Base-by-base conservation (phyloP, 2,329 filamentous ascomycete genomes). In the Aspergillus texensis region DNA sequence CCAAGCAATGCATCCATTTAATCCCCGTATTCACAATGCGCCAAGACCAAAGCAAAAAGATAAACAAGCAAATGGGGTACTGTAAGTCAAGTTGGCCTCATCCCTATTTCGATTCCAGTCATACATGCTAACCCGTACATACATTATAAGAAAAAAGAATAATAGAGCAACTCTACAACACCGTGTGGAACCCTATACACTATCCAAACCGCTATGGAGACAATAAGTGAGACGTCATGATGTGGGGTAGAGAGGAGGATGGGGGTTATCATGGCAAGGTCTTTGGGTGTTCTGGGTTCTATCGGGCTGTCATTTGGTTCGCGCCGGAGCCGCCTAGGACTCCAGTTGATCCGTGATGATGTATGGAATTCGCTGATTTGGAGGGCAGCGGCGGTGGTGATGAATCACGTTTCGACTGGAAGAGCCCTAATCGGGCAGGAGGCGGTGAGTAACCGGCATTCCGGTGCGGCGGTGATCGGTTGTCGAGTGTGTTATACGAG, bases 241-340 rank as follows among this genome's bases (percentile, higher is more conserved):
- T 16, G 26, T 39, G 54, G 12, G 36, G 26, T 30, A 39, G 24
- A 39, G 32, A 28, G 21, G 55, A 39, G 39, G 55, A 52, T 52
- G 48, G 28, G 30, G 28, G 48, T 32, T 52, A 52, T 30, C 28
- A 21, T n/a, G 48, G 26, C n/a, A 19, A 28, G 12, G 16, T n/a
- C 16, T 50, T 50, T 50, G 16, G 19, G 10, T 11, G 3, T 24
- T 19, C n/a, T 32, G n/a, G 26, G 48, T 34, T 41, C 62, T 71
- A 78, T 61, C 75, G 75, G 52, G 73, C 71, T 30, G 70, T 69
- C 71, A 78, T 74, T 54, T 73, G 71, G 66, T 71, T 77, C 62
- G 71, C 71, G 54, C 71, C 70, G 50, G 73, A 64, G 59, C 68
- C 71, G 45, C 72, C 69, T 57, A 71, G 68, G 61, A 77, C 65